Percentiles rank a stretch among this genome's conserved stretches.
Evolutionary conservation across 1,139 yeast genomes (phyloP).

Genomic region (Magnusiomyces clavatus): DNA sequence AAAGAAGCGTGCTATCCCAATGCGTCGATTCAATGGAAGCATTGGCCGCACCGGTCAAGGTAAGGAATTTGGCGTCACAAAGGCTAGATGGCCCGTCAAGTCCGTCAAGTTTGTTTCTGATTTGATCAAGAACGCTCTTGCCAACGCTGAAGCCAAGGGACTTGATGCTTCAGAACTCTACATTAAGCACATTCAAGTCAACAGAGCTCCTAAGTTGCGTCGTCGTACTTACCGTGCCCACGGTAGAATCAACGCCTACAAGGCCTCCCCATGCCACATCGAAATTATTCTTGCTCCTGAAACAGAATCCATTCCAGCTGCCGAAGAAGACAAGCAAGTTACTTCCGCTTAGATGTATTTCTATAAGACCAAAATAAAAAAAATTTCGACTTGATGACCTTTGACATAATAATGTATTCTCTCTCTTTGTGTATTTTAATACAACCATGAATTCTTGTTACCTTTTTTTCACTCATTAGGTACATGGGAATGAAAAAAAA

Average conservation of each 20-base stretch:
- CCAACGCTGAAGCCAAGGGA: constrained; percentile 99
- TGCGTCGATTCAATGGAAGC: constrained; percentile 95
- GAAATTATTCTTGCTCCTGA: constrained; percentile 95
- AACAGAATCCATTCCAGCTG: constrained; percentile 90
- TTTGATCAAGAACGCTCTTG: constrained; percentile 93
- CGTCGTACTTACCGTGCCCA: constrained; percentile 99
- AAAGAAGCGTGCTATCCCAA: constrained; percentile 99
- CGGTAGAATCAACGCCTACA: constrained; percentile 99
- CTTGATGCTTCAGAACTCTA: constrained; percentile 90
- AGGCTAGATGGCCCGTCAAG: constrained; percentile 99
- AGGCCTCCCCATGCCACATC: constrained; percentile 97
- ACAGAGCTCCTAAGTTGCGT: constrained; percentile 99
- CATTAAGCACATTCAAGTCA: constrained; percentile 98
- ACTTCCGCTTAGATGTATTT: background rate
- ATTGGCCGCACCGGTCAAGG: constrained; percentile 99
- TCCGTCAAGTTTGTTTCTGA: constrained; percentile 93
- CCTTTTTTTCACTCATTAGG: too few relatives aligned
- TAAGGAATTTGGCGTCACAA: constrained; percentile 99
- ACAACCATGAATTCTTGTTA: too few relatives aligned
- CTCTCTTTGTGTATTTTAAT: too few relatives aligned
- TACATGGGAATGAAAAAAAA: too few relatives aligned
- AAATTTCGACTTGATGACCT: constrained; percentile 2
- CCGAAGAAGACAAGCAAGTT: constrained; percentile 50
- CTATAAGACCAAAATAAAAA: background rate
- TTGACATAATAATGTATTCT: background rate